These are phyloP conservation scores for Aspergillus nidulans DNA, from an alignment of 495 filamentous ascomycete species.

Conservation along the genomic window DNA sequence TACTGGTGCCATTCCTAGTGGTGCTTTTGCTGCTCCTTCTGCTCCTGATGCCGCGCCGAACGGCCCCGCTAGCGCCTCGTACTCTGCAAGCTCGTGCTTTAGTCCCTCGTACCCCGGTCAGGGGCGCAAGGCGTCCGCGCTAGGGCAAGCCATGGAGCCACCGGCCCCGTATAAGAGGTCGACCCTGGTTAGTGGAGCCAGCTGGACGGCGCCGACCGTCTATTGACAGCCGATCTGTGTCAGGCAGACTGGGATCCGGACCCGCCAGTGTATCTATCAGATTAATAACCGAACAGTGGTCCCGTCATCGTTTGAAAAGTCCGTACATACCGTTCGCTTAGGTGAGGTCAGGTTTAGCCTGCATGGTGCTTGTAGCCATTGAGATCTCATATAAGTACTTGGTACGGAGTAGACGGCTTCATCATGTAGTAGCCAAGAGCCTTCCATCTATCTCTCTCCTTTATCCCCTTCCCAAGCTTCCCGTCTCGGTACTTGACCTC, in stretches of 20 bases:
- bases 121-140: not conserved
- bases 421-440: no score
- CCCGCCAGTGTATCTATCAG: no score
- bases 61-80: not conserved
- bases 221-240: not conserved
- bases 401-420: no score
- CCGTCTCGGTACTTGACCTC: not conserved
- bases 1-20: no score
- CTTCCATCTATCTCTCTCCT: no score
- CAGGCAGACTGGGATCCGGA: not conserved
- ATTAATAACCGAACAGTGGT: no score
- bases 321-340: no score
- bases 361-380: no score
- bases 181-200: not conserved
- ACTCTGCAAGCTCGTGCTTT: not conserved
- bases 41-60: not conserved
- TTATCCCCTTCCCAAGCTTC: not conserved
- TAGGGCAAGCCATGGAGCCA: not conserved
- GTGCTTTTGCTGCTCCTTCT: not conserved
- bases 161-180: not conserved
- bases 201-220: not conserved
- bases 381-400: no score
- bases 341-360: no score
- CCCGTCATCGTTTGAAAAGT: no score
- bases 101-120: not conserved